Percentiles rank a stretch among this genome's conserved stretches.
phyloP scores from a whole-genome alignment of 2,329 filamentous ascomycete genomes.

The Keithomyces neogunnii region DNA sequence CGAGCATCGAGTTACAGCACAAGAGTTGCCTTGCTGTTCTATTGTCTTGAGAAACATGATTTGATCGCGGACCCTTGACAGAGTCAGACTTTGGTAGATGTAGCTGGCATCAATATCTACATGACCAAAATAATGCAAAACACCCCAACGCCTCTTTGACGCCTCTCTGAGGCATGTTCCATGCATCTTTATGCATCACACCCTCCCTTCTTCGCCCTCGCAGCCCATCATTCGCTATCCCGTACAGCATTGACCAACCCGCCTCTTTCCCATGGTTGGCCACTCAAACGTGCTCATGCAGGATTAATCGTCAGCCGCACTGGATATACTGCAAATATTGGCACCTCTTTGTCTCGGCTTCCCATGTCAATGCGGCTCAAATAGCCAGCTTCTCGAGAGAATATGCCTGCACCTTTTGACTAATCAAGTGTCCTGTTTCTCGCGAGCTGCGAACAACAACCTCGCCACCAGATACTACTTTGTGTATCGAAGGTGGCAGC shows the following conservation, averaged over 20 bases:
- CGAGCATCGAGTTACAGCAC: neutral
- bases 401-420: slow-evolving; percentile 74
- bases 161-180: neutral
- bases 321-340: neutral
- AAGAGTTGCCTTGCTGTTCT: neutral
- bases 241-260: neutral
- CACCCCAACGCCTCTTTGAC: neutral
- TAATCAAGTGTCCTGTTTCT: slow-evolving; percentile 70
- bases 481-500: slow-evolving; percentile 38
- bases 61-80: neutral
- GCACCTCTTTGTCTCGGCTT: neutral
- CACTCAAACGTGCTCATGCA: neutral
- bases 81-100: neutral
- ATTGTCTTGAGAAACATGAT: neutral
- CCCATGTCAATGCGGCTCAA: slow-evolving; percentile 28
- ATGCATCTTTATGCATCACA: neutral
- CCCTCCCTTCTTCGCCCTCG: neutral
- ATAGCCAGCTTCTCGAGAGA: slow-evolving; percentile 70
- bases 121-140: neutral
- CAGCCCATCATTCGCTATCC: neutral
- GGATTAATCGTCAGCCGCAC: neutral
- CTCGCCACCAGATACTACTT: slow-evolving; percentile 63
- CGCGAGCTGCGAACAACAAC: slow-evolving; percentile 58
- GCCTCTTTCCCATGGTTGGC: neutral
- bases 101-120: neutral